A percentile compares a stretch with the other conserved stretches of the same genome.
These are phyloP conservation scores for Didymella arachidicola DNA, from an alignment of 2,329 filamentous ascomycete species.

Conservation along the genomic window DNA sequence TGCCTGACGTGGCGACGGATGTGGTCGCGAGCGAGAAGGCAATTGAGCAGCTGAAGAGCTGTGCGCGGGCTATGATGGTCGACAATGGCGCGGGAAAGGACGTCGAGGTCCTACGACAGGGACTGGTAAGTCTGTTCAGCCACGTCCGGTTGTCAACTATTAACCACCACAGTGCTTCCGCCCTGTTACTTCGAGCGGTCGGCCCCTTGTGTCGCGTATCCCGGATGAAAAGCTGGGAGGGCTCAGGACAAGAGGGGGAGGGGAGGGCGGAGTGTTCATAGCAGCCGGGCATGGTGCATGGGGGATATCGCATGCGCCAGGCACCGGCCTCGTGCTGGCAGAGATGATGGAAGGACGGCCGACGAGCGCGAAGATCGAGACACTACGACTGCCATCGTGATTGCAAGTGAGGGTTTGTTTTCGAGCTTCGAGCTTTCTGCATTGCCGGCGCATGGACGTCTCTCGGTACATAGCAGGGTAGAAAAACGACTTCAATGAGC, in stretches of 20 bases:
- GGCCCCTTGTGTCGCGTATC: slow-evolving; percentile 68
- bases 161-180: slow-evolving; percentile 66
- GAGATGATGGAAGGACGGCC: slow-evolving; percentile 70
- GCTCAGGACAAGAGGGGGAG: slow-evolving; percentile 52
- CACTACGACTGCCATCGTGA: slow-evolving; percentile 52
- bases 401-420: background rate
- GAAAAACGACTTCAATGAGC: slow-evolving; percentile 2
- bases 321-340: slow-evolving; percentile 74
- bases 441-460: slow-evolving; percentile 10
- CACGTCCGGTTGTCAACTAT: background rate
- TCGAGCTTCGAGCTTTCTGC: background rate
- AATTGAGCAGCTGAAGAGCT: slow-evolving; percentile 59
- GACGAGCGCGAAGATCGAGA: slow-evolving; percentile 66
- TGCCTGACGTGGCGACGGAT: slow-evolving; percentile 66
- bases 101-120: slow-evolving; percentile 69
- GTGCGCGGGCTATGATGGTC: slow-evolving; percentile 60
- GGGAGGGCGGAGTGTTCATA: slow-evolving; percentile 71
- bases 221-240: slow-evolving; percentile 64
- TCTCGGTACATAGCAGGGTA: slow-evolving; percentile 1
- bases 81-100: slow-evolving; percentile 55
- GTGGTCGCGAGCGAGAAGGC: slow-evolving; percentile 57
- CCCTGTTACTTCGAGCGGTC: slow-evolving; percentile 70
- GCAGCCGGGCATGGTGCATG: slow-evolving; percentile 78
- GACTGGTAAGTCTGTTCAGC: slow-evolving; percentile 53
- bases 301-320: slow-evolving; percentile 66